Base-by-base conservation (phyloP, 805 yeast species). In the Candida ficus region DNA sequence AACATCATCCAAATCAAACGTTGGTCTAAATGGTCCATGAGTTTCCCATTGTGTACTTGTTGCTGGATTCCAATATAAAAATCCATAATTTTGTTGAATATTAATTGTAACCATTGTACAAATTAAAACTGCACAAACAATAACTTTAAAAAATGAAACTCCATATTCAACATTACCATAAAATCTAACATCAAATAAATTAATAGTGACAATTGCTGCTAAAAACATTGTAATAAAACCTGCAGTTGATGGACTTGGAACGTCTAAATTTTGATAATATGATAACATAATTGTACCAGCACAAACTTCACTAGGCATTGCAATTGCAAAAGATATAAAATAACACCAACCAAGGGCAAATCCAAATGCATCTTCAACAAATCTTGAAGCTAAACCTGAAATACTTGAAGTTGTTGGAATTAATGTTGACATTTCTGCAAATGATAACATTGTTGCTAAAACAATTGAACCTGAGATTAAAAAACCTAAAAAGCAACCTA, bases 381-480 rank as follows among this genome's bases (percentile, higher is more conserved):
- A 83, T 30, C 95, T 61, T 0, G 90, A 75, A 1, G 86, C 76
- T 21, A 85, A 66, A 1, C 89, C 90, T 0, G 87, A 75, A 4
- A 84, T 83, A 7, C 91, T 89, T 32, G 84, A 85, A 17, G 83
- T 81, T n/a, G 82, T 73, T 0, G 93, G 88, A 17, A 84, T 78
- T 43, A 85, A 67, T 0, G 93, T 81, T 5, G 83, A 82, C 83
- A 84, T 83, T 57, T 84, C 95, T 44, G 91, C 86, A 57, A 83
- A 81, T 5, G 88, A 79, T 13, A 79, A 62, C 73, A 84, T 77
- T 1, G 91, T 79, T 1, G 82, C 73, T 20, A 81, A 57, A 2
- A 84, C 89, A 11, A 84, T 66, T 2, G 76, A 53, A 0, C 90
- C 93, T 21, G 85, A 71, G 9, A 83, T 61, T 0, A 71, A 41